Base-by-base conservation (phyloP, 2,329 filamentous ascomycete species). In the Xylaria hypoxylon region DNA sequence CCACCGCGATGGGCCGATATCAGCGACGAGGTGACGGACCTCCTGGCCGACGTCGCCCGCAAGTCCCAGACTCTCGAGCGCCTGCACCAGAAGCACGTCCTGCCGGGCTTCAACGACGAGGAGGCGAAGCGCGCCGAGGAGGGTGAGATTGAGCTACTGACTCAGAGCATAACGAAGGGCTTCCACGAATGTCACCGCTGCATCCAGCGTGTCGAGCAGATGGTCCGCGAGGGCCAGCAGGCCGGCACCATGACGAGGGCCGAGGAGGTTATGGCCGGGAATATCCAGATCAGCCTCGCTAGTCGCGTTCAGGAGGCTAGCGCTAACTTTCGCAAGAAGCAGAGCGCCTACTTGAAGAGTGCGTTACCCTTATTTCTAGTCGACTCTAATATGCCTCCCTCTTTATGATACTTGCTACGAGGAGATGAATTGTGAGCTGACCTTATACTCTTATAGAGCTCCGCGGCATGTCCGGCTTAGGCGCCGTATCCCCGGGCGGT, bases 51-150 rank as follows among this genome's bases (percentile, higher is more conserved):
- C 64, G 93, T 98, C 71, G 91, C 93, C 59, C 89, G 88, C 67
- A 93, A 96, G 81, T 92, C 93, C 71, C 89, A 92, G 73, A 90
- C 89, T 74, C 86, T 99, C 35, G 96, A 98, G 76, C 93, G 94
- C 76, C 84, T 99, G 68, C 96, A 99, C 79, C 94, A 97, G 80
- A 98, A 98, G 79, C 96, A 99, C 80, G 92, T 99, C 48, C 85
- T 99, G 15, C 96, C 96, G 0, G 94, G 95, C 31, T 99, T 99
- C 80, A 94, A 98, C 76, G 96, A 99, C 75, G 95, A 98, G 73
- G 92, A 94, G 61, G 87, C 93, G 47, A 96, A 97, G 81, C 90
- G 85, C 77, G 87, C 88, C 67, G 96, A 99, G 78, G 96, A 98
- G 81, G 83, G 87, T 57, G 90, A 96, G 77, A 99, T 99, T 74